Percentiles rank a stretch among this genome's conserved stretches.
Conservation (phyloP, 2,329 filamentous ascomycete species). For the Talaromyces sp. region DNA sequence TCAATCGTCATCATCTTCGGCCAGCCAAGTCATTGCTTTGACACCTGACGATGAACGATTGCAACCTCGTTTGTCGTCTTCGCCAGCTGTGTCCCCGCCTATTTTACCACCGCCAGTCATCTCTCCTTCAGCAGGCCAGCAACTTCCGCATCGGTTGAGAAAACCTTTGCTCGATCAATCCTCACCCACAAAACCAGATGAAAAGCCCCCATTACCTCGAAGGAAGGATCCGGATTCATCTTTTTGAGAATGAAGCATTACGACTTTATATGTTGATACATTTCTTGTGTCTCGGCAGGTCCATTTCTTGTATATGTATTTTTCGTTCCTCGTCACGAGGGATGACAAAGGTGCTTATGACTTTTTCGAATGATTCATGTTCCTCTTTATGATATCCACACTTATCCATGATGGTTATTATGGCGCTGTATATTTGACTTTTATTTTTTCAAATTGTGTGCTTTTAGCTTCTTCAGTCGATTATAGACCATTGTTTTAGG, state of each 20-base stretch:
- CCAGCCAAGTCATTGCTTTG: conserved; percentile 22
- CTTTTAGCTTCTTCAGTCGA: not conserved
- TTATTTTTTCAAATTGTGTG: not conserved
- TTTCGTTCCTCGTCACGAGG: not conserved
- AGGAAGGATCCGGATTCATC: not conserved
- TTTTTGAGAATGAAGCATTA: not conserved
- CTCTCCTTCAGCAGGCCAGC: not conserved
- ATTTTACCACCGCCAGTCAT: not conserved
- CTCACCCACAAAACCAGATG: not conserved
- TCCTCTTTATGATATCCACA: conserved; percentile 11
- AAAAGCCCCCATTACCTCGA: not conserved
- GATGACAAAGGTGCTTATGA: not conserved
- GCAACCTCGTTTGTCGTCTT: conserved; percentile 1
- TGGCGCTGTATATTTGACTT: not conserved
- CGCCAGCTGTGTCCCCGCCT: not conserved
- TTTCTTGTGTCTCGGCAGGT: not conserved
- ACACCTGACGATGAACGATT: conserved; percentile 15
- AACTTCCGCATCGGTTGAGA: conserved; percentile 8
- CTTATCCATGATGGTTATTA: conserved; percentile 6
- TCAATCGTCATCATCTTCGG: conserved; percentile 27
- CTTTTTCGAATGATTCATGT: not conserved
- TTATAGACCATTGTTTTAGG: not conserved
- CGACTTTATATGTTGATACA: not conserved
- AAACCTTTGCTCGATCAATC: not conserved
- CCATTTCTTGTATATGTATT: conserved; percentile 4